Percentiles rank a stretch among this genome's conserved stretches.
phyloP scores from a whole-genome alignment of 768 basidiomycete species.

The Tulasnella sp. region DNA sequence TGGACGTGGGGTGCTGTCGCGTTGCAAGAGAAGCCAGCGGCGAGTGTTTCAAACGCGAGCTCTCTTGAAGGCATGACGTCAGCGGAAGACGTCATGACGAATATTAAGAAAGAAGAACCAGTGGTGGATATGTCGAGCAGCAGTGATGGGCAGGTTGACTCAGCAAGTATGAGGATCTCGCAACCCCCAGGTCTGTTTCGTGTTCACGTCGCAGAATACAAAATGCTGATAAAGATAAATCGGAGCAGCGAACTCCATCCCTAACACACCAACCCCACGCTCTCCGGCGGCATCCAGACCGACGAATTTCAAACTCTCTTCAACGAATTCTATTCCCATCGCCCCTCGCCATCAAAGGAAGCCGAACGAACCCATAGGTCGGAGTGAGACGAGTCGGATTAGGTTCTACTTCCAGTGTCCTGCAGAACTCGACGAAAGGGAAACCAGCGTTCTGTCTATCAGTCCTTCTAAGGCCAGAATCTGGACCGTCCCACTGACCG shows the following conservation, averaged over 20 bases:
- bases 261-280: constrained; percentile 17
- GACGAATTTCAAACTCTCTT: constrained; percentile 15
- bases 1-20: constrained; percentile 71
- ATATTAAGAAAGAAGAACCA: not conserved
- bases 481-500: not conserved
- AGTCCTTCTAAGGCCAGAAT: not conserved
- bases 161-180: no score
- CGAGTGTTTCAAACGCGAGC: no score
- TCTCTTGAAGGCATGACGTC: no score
- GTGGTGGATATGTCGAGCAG: constrained; percentile 11
- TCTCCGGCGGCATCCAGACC: constrained; percentile 19
- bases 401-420: constrained; percentile 90
- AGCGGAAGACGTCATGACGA: constrained; percentile 29
- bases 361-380: constrained; percentile 15
- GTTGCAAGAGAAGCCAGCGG: constrained; percentile 12
- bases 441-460: not conserved
- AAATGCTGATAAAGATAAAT: no score
- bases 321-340: constrained; percentile 13
- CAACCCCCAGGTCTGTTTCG: no score
- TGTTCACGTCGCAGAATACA: no score
- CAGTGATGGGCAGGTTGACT: no score
- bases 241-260: not conserved
- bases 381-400: constrained; percentile 45
- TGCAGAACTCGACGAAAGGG: constrained; percentile 28
- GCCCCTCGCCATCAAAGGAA: constrained; percentile 16